Percentiles rank a stretch among this genome's conserved stretches.
phyloP scores from a whole-genome alignment of 2,329 filamentous ascomycete genomes.

The Hymenoscyphus linearis region DNA sequence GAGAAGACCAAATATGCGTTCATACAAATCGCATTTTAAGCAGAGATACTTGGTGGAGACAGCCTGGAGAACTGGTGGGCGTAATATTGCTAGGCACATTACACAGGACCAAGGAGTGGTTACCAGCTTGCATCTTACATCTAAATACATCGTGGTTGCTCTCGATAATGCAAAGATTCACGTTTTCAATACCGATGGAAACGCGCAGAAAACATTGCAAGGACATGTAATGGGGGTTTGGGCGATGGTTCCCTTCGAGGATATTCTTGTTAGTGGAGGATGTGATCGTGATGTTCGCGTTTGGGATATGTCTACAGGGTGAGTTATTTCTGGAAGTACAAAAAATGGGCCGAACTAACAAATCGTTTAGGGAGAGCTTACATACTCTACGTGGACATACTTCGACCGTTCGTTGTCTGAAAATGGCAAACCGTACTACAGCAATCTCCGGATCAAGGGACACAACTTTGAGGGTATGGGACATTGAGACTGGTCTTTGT shows the following conservation, averaged over 20 bases:
- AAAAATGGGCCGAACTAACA: constrained; percentile 25
- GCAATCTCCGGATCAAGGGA: constrained; percentile 96
- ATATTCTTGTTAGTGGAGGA: constrained; percentile 89
- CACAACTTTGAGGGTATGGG: constrained; percentile 92
- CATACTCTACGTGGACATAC: constrained; percentile 91
- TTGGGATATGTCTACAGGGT: constrained; percentile 94
- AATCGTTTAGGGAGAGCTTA: constrained; percentile 54
- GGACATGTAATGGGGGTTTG: constrained; percentile 99
- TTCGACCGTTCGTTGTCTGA: constrained; percentile 91
- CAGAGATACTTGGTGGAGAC: constrained; percentile 96
- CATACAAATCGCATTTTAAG: constrained; percentile 96
- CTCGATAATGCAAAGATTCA: constrained; percentile 98
- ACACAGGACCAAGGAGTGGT: constrained; percentile 96
- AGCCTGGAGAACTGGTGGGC: constrained; percentile 91
- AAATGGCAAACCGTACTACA: constrained; percentile 92
- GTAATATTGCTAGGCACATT: constrained; percentile 77
- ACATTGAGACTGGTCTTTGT: constrained; percentile 81
- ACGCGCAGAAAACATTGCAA: constrained; percentile 80
- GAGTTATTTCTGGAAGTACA: constrained; percentile 35
- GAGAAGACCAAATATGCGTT: constrained; percentile 61
- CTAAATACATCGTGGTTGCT: constrained; percentile 95
- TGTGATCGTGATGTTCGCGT: constrained; percentile 96
- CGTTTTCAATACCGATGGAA: constrained; percentile 89
- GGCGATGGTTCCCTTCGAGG: constrained; percentile 98
- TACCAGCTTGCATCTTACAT: constrained; percentile 87